These are phyloP conservation scores for Trichoderma gracile DNA, from an alignment of 2,329 filamentous ascomycete genomes.

Conservation along the genomic window DNA sequence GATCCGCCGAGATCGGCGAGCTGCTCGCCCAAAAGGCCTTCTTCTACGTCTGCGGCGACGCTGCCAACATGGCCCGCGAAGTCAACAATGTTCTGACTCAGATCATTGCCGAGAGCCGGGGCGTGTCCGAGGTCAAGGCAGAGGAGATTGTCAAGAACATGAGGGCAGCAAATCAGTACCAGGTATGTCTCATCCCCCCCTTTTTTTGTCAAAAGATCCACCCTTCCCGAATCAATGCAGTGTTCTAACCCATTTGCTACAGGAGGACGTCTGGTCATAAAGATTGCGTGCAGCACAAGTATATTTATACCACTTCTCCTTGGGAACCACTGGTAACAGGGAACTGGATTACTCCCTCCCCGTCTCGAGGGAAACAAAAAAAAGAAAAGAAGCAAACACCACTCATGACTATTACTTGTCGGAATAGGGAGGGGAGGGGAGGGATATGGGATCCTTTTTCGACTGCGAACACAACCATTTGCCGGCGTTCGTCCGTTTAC, in stretches of 20 bases:
- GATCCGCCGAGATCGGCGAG: slow-evolving; percentile 80
- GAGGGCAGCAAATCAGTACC: slow-evolving; percentile 93
- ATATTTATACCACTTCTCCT: neutral
- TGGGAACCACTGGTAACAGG: neutral
- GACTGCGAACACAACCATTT: slow-evolving; percentile 15
- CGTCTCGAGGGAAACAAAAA: neutral
- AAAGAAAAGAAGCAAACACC: neutral
- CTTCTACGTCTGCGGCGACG: slow-evolving; percentile 98
- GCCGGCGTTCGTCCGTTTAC: slow-evolving; percentile 16
- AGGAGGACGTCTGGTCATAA: slow-evolving; percentile 75
- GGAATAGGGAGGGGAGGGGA: neutral
- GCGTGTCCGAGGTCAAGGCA: slow-evolving; percentile 79
- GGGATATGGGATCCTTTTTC: neutral
- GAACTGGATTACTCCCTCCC: too few relatives aligned
- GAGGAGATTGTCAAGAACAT: slow-evolving; percentile 98
- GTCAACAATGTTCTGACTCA: slow-evolving; percentile 84
- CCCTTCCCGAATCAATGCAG: neutral
- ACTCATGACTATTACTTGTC: slow-evolving; percentile 1
- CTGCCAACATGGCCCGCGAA: slow-evolving; percentile 93
- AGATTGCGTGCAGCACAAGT: slow-evolving; percentile 14
- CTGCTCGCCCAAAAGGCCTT: slow-evolving; percentile 84
- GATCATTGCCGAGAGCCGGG: slow-evolving; percentile 82
- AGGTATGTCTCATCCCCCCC: slow-evolving; percentile 56
- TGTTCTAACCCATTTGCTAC: slow-evolving; percentile 24
- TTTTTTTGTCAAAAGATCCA: neutral